Percentiles rank a stretch among this genome's conserved stretches.
Conservation (phyloP, 345 rosid genomes). For the Camelina hispida region DNA sequence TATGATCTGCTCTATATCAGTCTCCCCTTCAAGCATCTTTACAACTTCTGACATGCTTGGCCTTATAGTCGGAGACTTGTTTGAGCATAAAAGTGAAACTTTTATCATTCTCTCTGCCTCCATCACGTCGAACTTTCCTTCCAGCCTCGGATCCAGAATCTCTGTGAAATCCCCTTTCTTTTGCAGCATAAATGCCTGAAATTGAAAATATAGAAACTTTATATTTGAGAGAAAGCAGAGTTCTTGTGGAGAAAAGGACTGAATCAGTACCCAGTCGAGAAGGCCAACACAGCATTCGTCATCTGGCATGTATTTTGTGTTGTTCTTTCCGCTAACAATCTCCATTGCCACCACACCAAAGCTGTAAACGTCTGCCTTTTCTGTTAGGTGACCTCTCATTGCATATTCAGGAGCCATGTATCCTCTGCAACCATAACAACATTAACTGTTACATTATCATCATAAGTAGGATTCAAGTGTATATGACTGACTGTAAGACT, state of each 20-base stretch:
- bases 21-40: conserved; percentile 51
- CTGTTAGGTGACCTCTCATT: conserved; percentile 51
- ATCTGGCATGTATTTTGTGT: conserved; percentile 12
- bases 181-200: conserved; percentile 29
- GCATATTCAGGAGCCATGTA: conserved; percentile 67
- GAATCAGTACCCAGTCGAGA: conserved; percentile 46
- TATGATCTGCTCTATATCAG: conserved; percentile 31
- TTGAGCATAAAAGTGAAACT: conserved; percentile 50
- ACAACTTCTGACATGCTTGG: conserved; percentile 58
- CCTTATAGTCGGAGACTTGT: conserved; percentile 33
- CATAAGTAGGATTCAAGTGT: not conserved
- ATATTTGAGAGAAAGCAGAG: not conserved
- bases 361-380: conserved; percentile 58
- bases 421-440: conserved; percentile 36
- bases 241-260: not conserved
- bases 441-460: not conserved
- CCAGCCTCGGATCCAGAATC: conserved; percentile 29
- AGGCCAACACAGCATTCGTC: conserved; percentile 31
- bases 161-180: not conserved
- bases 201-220: not conserved
- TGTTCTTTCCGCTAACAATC: conserved; percentile 48
- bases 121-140: conserved; percentile 31
- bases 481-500: conserved; percentile 3
- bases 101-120: conserved; percentile 53
- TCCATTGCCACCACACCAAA: conserved; percentile 54